Conservation (phyloP, 2,329 filamentous ascomycete genomes). For the Thelonectria rubi region DNA sequence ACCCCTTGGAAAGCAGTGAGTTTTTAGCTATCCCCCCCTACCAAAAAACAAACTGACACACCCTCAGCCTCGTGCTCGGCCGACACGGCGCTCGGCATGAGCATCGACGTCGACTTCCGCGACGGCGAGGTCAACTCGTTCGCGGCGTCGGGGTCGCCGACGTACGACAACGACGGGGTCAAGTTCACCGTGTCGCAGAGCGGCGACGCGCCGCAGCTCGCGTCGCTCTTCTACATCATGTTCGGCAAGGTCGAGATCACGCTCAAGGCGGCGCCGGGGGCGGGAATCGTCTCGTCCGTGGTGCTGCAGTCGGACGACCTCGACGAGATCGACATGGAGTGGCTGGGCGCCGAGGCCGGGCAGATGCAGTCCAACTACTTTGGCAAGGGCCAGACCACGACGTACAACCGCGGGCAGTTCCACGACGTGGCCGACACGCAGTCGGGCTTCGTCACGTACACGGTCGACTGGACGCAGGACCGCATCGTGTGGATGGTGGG, state of each 20-base stretch:
- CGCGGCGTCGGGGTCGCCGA: constrained; percentile 71
- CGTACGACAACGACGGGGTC: constrained; percentile 80
- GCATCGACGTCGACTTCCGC: constrained; percentile 86
- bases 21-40: not conserved
- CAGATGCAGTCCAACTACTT: constrained; percentile 98
- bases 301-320: constrained; percentile 91
- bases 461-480: constrained; percentile 87
- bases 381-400: constrained; percentile 84
- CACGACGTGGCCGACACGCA: constrained; percentile 77
- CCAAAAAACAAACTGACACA: not conserved
- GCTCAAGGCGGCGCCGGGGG: constrained; percentile 86
- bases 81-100: constrained; percentile 82
- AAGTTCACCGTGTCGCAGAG: constrained; percentile 80
- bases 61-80: constrained; percentile 69
- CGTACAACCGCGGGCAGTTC: constrained; percentile 89
- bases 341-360: constrained; percentile 79
- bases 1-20: constrained; percentile 50
- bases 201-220: constrained; percentile 86
- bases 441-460: constrained; percentile 82
- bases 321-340: constrained; percentile 98
- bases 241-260: constrained; percentile 90
- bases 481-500: constrained; percentile 90
- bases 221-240: constrained; percentile 98
- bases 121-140: constrained; percentile 83
- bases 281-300: constrained; percentile 91